These are phyloP conservation scores for Fusarium pilosicola DNA, from an alignment of 2,329 filamentous ascomycete genomes.

Conservation along the genomic window DNA sequence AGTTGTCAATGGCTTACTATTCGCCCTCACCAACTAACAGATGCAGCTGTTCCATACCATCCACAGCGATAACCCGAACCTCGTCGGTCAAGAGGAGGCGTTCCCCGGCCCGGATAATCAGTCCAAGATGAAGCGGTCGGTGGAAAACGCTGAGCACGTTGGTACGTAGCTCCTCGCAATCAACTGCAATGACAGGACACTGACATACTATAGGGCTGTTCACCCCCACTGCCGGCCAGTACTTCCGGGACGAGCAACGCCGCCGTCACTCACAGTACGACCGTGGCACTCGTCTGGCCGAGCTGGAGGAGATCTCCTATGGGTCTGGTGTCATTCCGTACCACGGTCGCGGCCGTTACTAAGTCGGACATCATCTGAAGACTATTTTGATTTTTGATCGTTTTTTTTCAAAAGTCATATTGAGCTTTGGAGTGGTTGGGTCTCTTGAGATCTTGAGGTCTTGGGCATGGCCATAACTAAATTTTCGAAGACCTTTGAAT, in stretches of 20 bases:
- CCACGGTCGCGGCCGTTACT: constrained; percentile 44
- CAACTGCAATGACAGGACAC: not conserved
- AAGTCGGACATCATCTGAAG: constrained; percentile 3
- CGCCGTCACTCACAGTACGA: constrained; percentile 82
- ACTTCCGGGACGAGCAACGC: constrained; percentile 79
- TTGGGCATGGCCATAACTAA: constrained; percentile 25
- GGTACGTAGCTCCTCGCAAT: constrained; percentile 61
- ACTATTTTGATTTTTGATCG: constrained; percentile 22
- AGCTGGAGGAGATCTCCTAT: constrained; percentile 70
- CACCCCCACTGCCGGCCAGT: constrained; percentile 79
- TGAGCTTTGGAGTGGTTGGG: constrained; percentile 26
- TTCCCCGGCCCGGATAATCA: constrained; percentile 86
- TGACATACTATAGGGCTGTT: constrained; percentile 70
- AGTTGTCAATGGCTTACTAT: not conserved
- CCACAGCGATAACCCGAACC: constrained; percentile 58
- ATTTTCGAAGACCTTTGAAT: constrained; percentile 28
- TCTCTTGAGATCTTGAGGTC: constrained; percentile 10
- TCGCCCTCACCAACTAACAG: not conserved
- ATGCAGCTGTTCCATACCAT: constrained; percentile 62
- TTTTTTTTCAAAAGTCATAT: constrained; percentile 29
- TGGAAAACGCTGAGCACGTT: constrained; percentile 86
- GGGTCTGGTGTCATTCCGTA: constrained; percentile 56
- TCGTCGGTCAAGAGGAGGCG: constrained; percentile 75
- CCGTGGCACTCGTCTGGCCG: constrained; percentile 79
- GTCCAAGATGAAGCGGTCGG: constrained; percentile 87